Percentiles rank a stretch among this genome's conserved stretches.
Evolutionary conservation across 495 filamentous ascomycete genomes (phyloP).

Genomic region (Cetradonia linearis): DNA sequence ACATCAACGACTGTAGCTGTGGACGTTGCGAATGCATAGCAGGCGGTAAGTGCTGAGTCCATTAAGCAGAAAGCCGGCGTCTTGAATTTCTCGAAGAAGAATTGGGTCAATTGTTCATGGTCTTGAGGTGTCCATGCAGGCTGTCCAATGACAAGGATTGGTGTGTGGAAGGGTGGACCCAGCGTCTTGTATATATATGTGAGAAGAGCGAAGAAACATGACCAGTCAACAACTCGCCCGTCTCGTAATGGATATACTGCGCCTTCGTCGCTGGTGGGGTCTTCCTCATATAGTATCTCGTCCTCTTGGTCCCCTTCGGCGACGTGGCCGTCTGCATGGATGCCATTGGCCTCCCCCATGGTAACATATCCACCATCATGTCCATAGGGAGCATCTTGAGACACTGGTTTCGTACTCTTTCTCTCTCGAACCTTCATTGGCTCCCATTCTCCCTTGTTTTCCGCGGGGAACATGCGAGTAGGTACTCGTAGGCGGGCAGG

Average conservation of each 20-base stretch:
- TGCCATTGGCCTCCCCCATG: conserved; percentile 33
- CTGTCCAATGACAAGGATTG: conserved; percentile 76
- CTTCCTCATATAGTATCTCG: conserved; percentile 68
- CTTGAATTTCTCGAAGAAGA: conserved; percentile 95
- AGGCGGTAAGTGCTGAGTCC: conserved; percentile 70
- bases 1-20: conserved; percentile 81
- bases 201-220: conserved; percentile 83
- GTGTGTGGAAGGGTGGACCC: conserved; percentile 85
- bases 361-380: conserved; percentile 39
- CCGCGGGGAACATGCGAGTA: conserved; percentile 86
- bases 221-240: conserved; percentile 81
- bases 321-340: conserved; percentile 15
- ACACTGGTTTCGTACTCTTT: conserved; percentile 27
- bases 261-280: conserved; percentile 74
- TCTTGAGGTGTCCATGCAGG: conserved; percentile 79
- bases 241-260: conserved; percentile 78
- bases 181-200: conserved; percentile 76
- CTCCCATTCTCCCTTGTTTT: conserved; percentile 69
- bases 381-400: conserved; percentile 26
- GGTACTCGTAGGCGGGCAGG: conserved; percentile 70
- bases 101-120: conserved; percentile 72
- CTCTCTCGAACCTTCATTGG: conserved; percentile 70
- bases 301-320: conserved; percentile 26
- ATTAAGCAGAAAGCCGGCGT: conserved; percentile 79
- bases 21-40: conserved; percentile 68